Conservation (phyloP, 2,329 filamentous ascomycete genomes). For the Ceratocystis colombiana region DNA sequence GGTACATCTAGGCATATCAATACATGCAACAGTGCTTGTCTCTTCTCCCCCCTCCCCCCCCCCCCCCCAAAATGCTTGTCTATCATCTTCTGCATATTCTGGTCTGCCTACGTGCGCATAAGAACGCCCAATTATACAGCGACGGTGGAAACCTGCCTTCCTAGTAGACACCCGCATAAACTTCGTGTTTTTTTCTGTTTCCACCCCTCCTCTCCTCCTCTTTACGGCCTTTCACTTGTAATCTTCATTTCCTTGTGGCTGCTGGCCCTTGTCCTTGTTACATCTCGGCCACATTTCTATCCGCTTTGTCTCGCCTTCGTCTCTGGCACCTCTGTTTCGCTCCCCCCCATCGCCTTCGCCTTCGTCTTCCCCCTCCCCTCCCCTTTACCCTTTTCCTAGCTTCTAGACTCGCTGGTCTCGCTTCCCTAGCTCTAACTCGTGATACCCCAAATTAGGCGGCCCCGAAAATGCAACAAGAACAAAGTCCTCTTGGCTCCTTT, state of each 20-base stretch:
- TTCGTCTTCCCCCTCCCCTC: no score
- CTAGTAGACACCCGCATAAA: background rate
- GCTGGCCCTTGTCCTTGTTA: background rate
- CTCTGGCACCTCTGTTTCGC: background rate
- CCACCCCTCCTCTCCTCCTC: background rate
- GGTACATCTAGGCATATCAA: no score
- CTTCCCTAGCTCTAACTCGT: no score
- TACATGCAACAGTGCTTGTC: no score
- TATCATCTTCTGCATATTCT: no score
- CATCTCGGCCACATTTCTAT: conserved; percentile 1
- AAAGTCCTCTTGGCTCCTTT: background rate
- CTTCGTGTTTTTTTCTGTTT: background rate
- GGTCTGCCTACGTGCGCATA: background rate
- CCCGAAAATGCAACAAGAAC: background rate
- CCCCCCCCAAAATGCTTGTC: no score
- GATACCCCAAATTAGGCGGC: no score
- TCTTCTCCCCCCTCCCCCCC: no score
- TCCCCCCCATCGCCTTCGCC: no score
- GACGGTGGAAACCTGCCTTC: background rate
- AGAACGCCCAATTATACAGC: background rate
- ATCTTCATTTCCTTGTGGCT: background rate
- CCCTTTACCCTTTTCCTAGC: no score
- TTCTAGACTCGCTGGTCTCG: no score
- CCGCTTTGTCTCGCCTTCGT: background rate
- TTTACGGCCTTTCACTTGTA: background rate